phyloP scores from a whole-genome alignment of 2,329 filamentous ascomycete genomes.

The Plectosphaerella plurivora region DNA sequence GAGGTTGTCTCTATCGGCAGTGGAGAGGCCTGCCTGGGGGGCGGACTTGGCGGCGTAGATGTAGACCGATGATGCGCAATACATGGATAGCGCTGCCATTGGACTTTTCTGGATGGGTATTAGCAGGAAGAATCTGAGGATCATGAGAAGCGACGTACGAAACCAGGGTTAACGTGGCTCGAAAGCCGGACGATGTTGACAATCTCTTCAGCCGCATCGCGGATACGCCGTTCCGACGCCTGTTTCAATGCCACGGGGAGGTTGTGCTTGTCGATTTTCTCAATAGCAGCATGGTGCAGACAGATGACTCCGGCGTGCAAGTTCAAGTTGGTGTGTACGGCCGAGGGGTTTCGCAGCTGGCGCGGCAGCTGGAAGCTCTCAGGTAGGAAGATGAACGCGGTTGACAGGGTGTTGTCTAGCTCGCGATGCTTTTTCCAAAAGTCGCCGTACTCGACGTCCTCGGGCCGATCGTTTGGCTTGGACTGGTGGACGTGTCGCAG shows the following conservation, averaged over 20 bases:
- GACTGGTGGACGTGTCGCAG: constrained; percentile 74
- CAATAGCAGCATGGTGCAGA: constrained; percentile 82
- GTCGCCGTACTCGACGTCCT: constrained; percentile 67
- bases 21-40: constrained; percentile 54
- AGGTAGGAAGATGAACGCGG: constrained; percentile 74
- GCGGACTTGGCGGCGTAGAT: constrained; percentile 70
- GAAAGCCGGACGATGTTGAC: constrained; percentile 78
- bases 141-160: constrained; percentile 45
- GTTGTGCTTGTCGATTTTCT: constrained; percentile 71
- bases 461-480: constrained; percentile 64
- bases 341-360: constrained; percentile 64
- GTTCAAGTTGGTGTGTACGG: constrained; percentile 82
- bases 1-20: constrained; percentile 44
- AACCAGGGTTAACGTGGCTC: constrained; percentile 61
- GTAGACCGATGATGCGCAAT: constrained; percentile 80
- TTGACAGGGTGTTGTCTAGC: constrained; percentile 76
- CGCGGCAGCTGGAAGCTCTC: constrained; percentile 67
- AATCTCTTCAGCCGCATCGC: constrained; percentile 79
- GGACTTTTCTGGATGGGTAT: constrained; percentile 59
- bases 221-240: constrained; percentile 68
- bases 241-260: constrained; percentile 61
- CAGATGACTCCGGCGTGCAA: constrained; percentile 86
- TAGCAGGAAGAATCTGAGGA: constrained; percentile 4
- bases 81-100: constrained; percentile 77
- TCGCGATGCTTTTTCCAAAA: constrained; percentile 85